A percentile compares a stretch with the other conserved stretches of the same genome.
Conservation (phyloP, 192 early-diverging fungal genomes). For the Coemansia sp. region DNA sequence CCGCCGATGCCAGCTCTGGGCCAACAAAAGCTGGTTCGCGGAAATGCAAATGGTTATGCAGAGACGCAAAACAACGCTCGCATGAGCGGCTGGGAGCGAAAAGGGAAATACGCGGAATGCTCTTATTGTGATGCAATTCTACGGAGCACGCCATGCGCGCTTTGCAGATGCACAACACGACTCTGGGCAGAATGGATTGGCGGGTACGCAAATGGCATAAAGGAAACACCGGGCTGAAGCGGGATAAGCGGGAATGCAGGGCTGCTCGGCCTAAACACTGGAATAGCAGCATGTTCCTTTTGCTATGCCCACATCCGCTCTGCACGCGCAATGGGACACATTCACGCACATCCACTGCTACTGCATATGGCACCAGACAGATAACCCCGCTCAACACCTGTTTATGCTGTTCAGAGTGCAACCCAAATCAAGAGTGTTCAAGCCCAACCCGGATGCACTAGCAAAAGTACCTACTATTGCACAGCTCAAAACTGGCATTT, state of each 20-base stretch:
- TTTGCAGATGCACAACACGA: slow-evolving; percentile 13
- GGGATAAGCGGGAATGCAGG: slow-evolving; percentile 10
- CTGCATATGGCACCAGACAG: slow-evolving; percentile 6
- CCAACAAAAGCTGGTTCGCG: background rate
- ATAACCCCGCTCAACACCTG: background rate
- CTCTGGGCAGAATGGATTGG: background rate
- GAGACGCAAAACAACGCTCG: background rate
- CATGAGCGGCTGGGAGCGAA: background rate
- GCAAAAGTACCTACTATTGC: background rate
- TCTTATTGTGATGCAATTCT: slow-evolving; percentile 7
- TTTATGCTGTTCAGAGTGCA: background rate
- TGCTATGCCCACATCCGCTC: background rate
- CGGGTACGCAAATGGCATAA: background rate
- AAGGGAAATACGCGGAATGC: background rate
- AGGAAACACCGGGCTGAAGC: background rate
- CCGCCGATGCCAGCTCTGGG: too few relatives aligned
- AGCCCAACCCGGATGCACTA: background rate
- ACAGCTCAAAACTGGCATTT: background rate
- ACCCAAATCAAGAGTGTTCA: background rate
- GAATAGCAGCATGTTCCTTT: background rate
- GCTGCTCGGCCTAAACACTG: background rate
- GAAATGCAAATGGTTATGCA: background rate
- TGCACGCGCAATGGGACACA: background rate
- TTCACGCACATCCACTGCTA: background rate
- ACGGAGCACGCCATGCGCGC: slow-evolving; percentile 12